Evolutionary conservation across 768 basidiomycete genomes (phyloP), one percentile per base, ranked within the genome.

Genomic region (Chlorophyllum brunneum): DNA sequence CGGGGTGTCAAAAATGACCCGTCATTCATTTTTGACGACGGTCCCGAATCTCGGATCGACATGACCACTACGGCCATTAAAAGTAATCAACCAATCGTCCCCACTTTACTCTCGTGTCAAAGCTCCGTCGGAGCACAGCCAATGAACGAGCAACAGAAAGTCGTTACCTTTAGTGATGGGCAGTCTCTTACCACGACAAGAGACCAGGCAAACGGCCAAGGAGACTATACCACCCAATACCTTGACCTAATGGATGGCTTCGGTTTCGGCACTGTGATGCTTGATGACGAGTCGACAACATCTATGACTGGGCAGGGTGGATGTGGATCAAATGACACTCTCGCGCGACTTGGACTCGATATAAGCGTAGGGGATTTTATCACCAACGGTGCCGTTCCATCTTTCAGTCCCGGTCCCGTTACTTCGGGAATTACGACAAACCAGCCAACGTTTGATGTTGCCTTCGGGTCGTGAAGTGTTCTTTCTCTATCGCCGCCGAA

Each of bases 181-280:
- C 15, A n/a, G 3, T 24, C 48, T 30, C 39, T 46, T 34, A 24
- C 18, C 30, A 30, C 20, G 23, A 38, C 20, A n/a, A 33, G 49
- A 15, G 22, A 42, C 33, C 38, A 10, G 27, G n/a, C 26, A 20
- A 22, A 10, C 11, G 31, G 7, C 26, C 49, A 38, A 42, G 36
- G 36, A n/a, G 44, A 46, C 26, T 53, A 39, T 26, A 23, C 51
- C 6, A 13, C 43, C 8, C 44, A 45, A 33, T 53, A 53, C 16
- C 23, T 23, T 27, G 29, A 45, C 20, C n/a, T 53, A 29, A 39
- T 53, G 29, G 44, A 40, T 22, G 42, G 34, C 44, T 45, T 44
- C 37, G 37, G 44, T 24, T 46, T 53, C 20, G 51, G 27, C 27
- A 36, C 34, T 27, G 37, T 43, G 15, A 23, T 42, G 20, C 30